Conservation (phyloP, 345 rosid genomes). For the Moricandia moricandioides region DNA sequence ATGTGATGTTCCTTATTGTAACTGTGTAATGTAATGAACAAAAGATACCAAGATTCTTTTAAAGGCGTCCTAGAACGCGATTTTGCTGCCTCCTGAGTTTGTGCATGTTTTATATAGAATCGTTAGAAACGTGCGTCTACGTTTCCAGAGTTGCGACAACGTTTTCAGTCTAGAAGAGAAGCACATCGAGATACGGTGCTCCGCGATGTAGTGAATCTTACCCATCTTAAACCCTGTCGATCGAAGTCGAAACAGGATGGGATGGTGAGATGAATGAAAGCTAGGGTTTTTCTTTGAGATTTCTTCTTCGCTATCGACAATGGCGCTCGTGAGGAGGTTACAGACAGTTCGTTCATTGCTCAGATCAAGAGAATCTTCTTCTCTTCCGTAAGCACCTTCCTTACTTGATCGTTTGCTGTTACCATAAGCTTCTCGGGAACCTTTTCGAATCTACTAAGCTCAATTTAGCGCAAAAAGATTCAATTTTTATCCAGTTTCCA, state of each 20-base stretch:
- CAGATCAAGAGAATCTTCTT: conserved; percentile 42
- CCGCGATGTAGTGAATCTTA: neutral
- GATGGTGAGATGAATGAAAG: conserved; percentile 5
- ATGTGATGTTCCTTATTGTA: conserved; percentile 1
- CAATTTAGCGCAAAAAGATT: neutral
- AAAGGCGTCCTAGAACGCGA: conserved; percentile 8
- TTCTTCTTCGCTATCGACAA: conserved; percentile 12
- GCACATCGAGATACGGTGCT: conserved; percentile 17
- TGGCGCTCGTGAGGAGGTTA: conserved; percentile 42
- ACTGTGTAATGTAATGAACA: conserved; percentile 2
- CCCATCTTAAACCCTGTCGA: conserved; percentile 49
- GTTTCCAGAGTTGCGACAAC: neutral
- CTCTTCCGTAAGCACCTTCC: conserved; percentile 49
- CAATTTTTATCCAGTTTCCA: neutral
- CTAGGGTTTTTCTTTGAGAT: conserved; percentile 32
- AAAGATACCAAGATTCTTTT: neutral
- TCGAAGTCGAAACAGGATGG: conserved; percentile 6
- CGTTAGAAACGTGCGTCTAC: conserved; percentile 7
- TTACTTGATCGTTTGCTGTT: neutral
- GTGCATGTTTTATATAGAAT: neutral
- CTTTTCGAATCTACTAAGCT: neutral
- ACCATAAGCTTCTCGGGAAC: neutral
- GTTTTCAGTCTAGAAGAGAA: neutral
- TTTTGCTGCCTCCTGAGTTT: neutral
- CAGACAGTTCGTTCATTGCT: conserved; percentile 38